Conservation (phyloP, 1,284 basidiomycete species). For the Boletus sp. region DNA sequence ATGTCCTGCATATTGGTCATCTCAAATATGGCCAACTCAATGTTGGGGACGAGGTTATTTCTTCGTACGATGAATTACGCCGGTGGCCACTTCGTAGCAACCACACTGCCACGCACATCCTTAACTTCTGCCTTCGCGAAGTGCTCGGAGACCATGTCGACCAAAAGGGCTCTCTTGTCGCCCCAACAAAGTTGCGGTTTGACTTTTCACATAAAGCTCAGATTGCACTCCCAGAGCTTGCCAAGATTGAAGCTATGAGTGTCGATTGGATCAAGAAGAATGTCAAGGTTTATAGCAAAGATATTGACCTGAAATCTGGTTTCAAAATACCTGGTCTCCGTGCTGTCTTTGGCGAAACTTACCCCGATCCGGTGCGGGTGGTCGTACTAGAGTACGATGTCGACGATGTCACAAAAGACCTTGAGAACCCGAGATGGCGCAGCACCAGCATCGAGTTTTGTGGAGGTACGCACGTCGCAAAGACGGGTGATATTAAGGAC, state of each 20-base stretch:
- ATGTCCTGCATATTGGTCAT: slow-evolving; percentile 86
- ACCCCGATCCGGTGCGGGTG: slow-evolving; percentile 96
- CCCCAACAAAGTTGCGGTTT: slow-evolving; percentile 92
- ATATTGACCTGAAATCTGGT: slow-evolving; percentile 79
- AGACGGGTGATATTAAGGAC: slow-evolving; percentile 94
- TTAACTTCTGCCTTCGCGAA: slow-evolving; percentile 92
- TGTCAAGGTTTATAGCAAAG: slow-evolving; percentile 85
- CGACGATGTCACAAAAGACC: slow-evolving; percentile 81
- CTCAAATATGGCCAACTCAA: slow-evolving; percentile 74
- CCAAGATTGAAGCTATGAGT: slow-evolving; percentile 81
- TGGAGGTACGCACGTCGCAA: slow-evolving; percentile 94
- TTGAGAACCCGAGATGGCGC: slow-evolving; percentile 89
- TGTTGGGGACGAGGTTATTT: slow-evolving; percentile 67
- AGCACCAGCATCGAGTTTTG: slow-evolving; percentile 94
- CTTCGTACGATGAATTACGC: slow-evolving; percentile 83
- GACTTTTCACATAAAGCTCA: slow-evolving; percentile 97
- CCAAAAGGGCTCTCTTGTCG: slow-evolving; percentile 97
- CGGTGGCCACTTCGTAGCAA: slow-evolving; percentile 96
- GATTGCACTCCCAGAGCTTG: slow-evolving; percentile 71
- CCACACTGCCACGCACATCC: slow-evolving; percentile 97
- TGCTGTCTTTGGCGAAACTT: slow-evolving; percentile 97
- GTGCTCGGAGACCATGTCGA: slow-evolving; percentile 95
- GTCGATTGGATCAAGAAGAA: slow-evolving; percentile 89
- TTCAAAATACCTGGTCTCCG: slow-evolving; percentile 89
- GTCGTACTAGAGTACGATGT: slow-evolving; percentile 87